Conservation (phyloP, 768 basidiomycete genomes). For the Hemileccinum rubropunctum region DNA sequence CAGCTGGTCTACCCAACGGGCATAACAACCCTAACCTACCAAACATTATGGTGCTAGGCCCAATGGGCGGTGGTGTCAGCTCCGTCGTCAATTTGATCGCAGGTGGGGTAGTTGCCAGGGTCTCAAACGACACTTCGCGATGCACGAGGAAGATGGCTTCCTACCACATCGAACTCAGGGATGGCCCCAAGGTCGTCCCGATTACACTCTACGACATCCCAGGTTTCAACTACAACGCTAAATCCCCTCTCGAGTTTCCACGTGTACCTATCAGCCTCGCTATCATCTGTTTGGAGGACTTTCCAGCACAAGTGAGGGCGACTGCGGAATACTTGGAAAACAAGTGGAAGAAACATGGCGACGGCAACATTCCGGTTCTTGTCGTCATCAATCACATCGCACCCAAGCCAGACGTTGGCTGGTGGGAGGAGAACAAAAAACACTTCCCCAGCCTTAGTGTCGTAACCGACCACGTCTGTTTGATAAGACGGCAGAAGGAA, state of each 20-base stretch:
- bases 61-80: constrained; percentile 25
- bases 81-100: constrained; percentile 32
- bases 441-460: constrained; percentile 16
- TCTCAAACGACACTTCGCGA: constrained; percentile 16
- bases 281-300: constrained; percentile 22
- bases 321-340: constrained; percentile 17
- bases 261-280: constrained; percentile 21
- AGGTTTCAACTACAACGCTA: constrained; percentile 17
- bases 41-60: constrained; percentile 27
- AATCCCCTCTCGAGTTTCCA: constrained; percentile 18
- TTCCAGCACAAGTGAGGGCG: constrained; percentile 18
- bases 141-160: constrained; percentile 18
- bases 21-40: constrained; percentile 8
- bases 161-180: constrained; percentile 16
- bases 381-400: constrained; percentile 21
- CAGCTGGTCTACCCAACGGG: not conserved
- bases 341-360: constrained; percentile 16
- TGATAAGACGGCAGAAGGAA: constrained; percentile 16
- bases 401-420: constrained; percentile 15
- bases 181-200: constrained; percentile 4
- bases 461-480: constrained; percentile 16
- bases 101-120: constrained; percentile 16
- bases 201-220: constrained; percentile 25
- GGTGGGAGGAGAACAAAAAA: constrained; percentile 24
- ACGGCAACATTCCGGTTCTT: constrained; percentile 16